These are phyloP conservation scores for Williopsis jadinii DNA, from an alignment of 1,139 yeast genomes.

Conservation along the genomic window DNA sequence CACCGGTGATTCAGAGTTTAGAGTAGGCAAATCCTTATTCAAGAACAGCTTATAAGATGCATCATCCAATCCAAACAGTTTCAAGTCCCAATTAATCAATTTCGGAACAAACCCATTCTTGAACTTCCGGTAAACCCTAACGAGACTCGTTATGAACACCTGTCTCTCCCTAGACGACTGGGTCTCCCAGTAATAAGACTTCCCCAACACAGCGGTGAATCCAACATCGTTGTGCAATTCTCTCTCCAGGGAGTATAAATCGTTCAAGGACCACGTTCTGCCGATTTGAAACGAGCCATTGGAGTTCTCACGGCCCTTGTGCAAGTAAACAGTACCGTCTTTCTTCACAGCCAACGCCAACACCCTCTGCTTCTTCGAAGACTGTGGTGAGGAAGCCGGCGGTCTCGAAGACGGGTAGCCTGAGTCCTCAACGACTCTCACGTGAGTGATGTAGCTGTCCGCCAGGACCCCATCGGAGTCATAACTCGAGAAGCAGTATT, in stretches of 20 bases:
- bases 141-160: constrained; percentile 56
- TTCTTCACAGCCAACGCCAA: constrained; percentile 43
- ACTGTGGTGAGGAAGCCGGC: constrained; percentile 30
- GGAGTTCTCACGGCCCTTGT: constrained; percentile 78
- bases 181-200: constrained; percentile 83
- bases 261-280: constrained; percentile 85
- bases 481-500: constrained; percentile 37
- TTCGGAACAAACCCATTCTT: constrained; percentile 64
- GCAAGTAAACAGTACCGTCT: constrained; percentile 64
- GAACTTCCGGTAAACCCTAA: constrained; percentile 59
- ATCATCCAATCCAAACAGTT: constrained; percentile 30
- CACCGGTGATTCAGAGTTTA: no score
- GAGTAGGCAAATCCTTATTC: constrained; percentile 3
- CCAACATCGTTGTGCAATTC: constrained; percentile 48
- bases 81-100: constrained; percentile 41
- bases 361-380: constrained; percentile 38
- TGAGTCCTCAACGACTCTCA: constrained; percentile 46
- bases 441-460: constrained; percentile 55
- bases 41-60: constrained; percentile 24
- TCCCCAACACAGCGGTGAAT: constrained; percentile 58
- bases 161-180: constrained; percentile 61
- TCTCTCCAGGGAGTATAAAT: constrained; percentile 50
- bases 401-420: constrained; percentile 40
- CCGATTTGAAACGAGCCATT: constrained; percentile 83
- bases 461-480: constrained; percentile 31